Percentiles rank a stretch among this genome's conserved stretches.
Conservation (phyloP, 805 yeast genomes). For the Lachancea sp. region DNA sequence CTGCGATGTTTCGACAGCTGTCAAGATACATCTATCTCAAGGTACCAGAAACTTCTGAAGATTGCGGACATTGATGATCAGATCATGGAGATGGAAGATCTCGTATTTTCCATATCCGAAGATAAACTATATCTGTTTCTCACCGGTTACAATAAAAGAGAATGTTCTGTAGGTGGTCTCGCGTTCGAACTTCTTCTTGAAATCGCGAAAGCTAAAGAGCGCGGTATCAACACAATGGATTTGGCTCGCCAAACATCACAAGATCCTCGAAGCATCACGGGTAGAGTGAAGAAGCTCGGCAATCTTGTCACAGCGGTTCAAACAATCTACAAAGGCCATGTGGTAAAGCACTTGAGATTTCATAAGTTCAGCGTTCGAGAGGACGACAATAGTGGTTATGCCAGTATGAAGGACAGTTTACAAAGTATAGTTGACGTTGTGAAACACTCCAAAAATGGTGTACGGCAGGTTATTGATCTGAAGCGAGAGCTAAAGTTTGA, state of each 20-base stretch:
- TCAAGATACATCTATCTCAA: conserved; percentile 10
- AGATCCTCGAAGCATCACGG: conserved; percentile 64
- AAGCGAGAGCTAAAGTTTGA: conserved; percentile 52
- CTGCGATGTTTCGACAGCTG: conserved; percentile 16
- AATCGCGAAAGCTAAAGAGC: conserved; percentile 49
- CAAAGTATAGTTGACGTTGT: conserved; percentile 41
- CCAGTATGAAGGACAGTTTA: conserved; percentile 26
- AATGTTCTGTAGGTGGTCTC: conserved; percentile 46
- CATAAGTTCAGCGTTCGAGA: conserved; percentile 35
- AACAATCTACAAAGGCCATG: conserved; percentile 40
- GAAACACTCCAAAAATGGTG: conserved; percentile 51
- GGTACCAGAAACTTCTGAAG: background rate
- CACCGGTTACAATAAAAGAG: conserved; percentile 49
- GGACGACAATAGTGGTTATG: conserved; percentile 20
- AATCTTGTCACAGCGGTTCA: conserved; percentile 42
- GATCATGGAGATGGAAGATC: conserved; percentile 12
- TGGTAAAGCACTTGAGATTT: conserved; percentile 49
- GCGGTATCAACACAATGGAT: conserved; percentile 56
- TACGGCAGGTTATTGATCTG: conserved; percentile 56
- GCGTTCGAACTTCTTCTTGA: conserved; percentile 52
- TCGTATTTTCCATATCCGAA: conserved; percentile 36
- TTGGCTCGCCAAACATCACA: conserved; percentile 54
- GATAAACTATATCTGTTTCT: conserved; percentile 52
- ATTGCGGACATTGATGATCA: background rate
- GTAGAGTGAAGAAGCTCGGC: conserved; percentile 50